Evolutionary conservation across 768 basidiomycete genomes (phyloP).

Genomic region (Piloderma croceum): DNA sequence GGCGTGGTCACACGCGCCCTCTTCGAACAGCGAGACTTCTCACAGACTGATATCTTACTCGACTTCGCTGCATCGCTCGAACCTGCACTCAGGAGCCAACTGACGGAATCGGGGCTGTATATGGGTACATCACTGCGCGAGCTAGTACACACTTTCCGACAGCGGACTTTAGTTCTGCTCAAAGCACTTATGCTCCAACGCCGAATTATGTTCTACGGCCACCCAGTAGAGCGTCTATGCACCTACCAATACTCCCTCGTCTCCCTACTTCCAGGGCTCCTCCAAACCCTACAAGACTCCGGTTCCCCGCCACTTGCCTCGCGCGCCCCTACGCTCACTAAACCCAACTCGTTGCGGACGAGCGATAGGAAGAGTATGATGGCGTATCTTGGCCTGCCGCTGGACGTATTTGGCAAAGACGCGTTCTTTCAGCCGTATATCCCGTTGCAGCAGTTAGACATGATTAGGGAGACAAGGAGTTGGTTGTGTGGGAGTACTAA

Average conservation of each 20-base stretch:
- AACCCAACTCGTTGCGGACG: conserved; percentile 76
- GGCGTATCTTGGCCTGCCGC: conserved; percentile 87
- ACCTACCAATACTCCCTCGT: conserved; percentile 98
- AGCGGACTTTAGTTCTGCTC: conserved; percentile 86
- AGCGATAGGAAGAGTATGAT: conserved; percentile 89
- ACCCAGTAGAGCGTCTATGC: conserved; percentile 92
- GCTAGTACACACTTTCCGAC: conserved; percentile 88
- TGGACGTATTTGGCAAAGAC: conserved; percentile 91
- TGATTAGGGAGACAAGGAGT: conserved; percentile 69
- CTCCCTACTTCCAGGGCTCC: conserved; percentile 83
- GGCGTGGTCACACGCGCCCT: conserved; percentile 91
- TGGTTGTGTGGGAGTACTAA: conserved; percentile 98
- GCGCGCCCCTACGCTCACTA: conserved; percentile 55
- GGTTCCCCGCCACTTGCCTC: conserved; percentile 76
- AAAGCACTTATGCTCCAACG: conserved; percentile 94
- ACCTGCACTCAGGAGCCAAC: conserved; percentile 63
- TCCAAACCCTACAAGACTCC: conserved; percentile 87
- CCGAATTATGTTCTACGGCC: conserved; percentile 93
- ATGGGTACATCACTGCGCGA: conserved; percentile 85
- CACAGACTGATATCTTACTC: conserved; percentile 80
- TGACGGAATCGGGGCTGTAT: conserved; percentile 90
- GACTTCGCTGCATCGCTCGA: conserved; percentile 82
- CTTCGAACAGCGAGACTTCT: conserved; percentile 91
- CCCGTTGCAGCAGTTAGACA: conserved; percentile 90
- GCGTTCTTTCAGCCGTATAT: conserved; percentile 98